phyloP scores from a whole-genome alignment of 2,329 filamentous ascomycete genomes.

The Colletotrichum nymphaeae region DNA sequence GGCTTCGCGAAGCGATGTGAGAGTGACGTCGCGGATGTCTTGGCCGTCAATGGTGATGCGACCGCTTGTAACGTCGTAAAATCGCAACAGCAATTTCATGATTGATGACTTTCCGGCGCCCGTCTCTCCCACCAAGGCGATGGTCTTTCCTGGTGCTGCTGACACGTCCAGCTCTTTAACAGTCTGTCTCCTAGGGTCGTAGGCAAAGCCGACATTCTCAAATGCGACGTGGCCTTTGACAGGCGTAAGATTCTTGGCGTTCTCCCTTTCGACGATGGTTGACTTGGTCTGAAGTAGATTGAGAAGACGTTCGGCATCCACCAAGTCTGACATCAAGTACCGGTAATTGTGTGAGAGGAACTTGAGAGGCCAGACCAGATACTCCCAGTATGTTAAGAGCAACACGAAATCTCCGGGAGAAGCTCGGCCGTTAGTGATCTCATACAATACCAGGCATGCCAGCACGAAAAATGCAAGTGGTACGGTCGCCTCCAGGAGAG shows the following conservation, averaged over 20 bases:
- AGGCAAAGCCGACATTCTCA: slow-evolving; percentile 65
- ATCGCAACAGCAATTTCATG: slow-evolving; percentile 69
- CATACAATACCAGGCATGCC: slow-evolving; percentile 58
- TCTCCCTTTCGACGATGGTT: slow-evolving; percentile 60
- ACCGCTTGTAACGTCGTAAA: slow-evolving; percentile 67
- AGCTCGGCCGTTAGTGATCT: slow-evolving; percentile 60
- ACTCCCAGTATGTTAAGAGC: slow-evolving; percentile 72
- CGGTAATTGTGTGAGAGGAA: slow-evolving; percentile 41
- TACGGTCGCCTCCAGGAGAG: slow-evolving; percentile 53
- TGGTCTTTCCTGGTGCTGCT: slow-evolving; percentile 62
- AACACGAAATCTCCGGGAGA: slow-evolving; percentile 73
- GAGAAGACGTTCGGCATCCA: slow-evolving; percentile 73
- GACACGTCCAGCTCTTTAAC: slow-evolving; percentile 61
- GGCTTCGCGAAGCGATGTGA: slow-evolving; percentile 45
- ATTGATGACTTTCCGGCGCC: slow-evolving; percentile 73
- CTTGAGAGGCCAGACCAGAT: slow-evolving; percentile 52
- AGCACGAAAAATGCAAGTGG: slow-evolving; percentile 51
- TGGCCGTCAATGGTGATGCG: slow-evolving; percentile 39
- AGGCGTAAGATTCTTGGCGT: slow-evolving; percentile 56
- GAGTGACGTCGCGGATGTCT: slow-evolving; percentile 41
- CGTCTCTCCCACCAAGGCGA: slow-evolving; percentile 72
- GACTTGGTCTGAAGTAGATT: slow-evolving; percentile 68
- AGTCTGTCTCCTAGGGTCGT: slow-evolving; percentile 63
- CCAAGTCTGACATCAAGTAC: slow-evolving; percentile 54
- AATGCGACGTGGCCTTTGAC: slow-evolving; percentile 63